Evolutionary conservation across 2,329 filamentous ascomycete genomes (phyloP).

Genomic region (Pseudogymnoascus sp.): DNA sequence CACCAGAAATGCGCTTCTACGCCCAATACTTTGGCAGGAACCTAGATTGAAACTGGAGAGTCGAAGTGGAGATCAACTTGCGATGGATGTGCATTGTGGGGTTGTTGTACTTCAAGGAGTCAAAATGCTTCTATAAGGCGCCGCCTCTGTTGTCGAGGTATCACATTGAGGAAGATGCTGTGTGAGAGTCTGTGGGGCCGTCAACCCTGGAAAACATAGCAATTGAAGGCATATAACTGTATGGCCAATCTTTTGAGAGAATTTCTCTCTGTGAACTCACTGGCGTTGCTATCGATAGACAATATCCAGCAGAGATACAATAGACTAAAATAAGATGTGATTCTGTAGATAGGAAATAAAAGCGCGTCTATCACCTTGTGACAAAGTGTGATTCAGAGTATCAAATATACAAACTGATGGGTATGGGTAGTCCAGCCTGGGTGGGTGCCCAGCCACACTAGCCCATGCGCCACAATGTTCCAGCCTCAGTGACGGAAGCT

Average conservation of each 20-base stretch:
- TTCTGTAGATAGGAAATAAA: neutral
- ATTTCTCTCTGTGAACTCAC: too few species aligned
- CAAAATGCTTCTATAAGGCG: too few species aligned
- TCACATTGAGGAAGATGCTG: too few species aligned
- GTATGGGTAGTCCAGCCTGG: neutral
- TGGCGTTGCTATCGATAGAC: neutral
- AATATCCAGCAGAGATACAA: neutral
- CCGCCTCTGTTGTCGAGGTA: too few species aligned
- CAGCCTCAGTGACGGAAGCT: constrained; percentile 6
- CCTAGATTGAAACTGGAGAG: constrained; percentile 36
- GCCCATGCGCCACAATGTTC: neutral
- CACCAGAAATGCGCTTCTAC: too few species aligned
- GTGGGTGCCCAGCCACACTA: neutral
- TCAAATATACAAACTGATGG: neutral
- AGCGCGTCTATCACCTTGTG: neutral
- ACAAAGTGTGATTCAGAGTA: neutral
- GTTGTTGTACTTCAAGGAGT: too few species aligned
- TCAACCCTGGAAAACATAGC: too few species aligned
- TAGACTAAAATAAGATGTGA: neutral
- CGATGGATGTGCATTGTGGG: constrained; percentile 29
- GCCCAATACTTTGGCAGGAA: neutral
- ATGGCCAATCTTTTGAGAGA: neutral
- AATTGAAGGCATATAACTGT: too few species aligned
- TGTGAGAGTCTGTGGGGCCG: constrained; percentile 13
- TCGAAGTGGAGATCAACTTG: constrained; percentile 34